Evolutionary conservation across 495 filamentous ascomycete genomes (phyloP).

Genomic region (Aspergillus conjunctus): DNA sequence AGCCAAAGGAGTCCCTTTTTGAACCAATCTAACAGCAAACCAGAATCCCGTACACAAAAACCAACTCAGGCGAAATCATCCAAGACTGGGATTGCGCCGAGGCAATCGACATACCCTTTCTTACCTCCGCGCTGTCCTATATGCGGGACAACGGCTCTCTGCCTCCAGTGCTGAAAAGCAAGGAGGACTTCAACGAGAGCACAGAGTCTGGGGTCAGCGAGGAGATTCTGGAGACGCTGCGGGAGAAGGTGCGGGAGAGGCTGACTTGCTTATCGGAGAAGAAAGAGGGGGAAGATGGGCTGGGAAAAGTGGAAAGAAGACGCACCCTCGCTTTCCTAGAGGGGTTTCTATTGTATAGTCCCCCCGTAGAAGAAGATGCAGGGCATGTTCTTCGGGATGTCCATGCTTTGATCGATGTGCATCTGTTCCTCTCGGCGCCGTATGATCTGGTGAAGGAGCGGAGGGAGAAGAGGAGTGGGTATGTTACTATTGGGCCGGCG

Average conservation of each 20-base stretch:
- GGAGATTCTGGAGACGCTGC: slow-evolving; percentile 10
- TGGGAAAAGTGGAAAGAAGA: slow-evolving; percentile 34
- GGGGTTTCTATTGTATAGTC: slow-evolving; percentile 79
- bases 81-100: slow-evolving; percentile 87
- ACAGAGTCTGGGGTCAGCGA: slow-evolving; percentile 52
- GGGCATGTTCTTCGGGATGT: slow-evolving; percentile 37
- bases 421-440: slow-evolving; percentile 70
- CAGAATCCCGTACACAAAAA: slow-evolving; percentile 55
- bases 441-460: slow-evolving; percentile 62
- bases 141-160: slow-evolving; percentile 66
- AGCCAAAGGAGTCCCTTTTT: too few relatives aligned
- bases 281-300: neutral
- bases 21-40: neutral
- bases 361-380: slow-evolving; percentile 30
- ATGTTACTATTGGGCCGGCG: slow-evolving; percentile 72
- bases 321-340: slow-evolving; percentile 62
- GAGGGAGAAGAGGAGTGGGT: slow-evolving; percentile 73
- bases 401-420: slow-evolving; percentile 65
- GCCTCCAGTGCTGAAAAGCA: slow-evolving; percentile 65
- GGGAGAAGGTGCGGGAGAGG: neutral
- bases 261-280: slow-evolving; percentile 15
- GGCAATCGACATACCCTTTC: slow-evolving; percentile 66
- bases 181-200: slow-evolving; percentile 74
- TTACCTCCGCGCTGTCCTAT: slow-evolving; percentile 62
- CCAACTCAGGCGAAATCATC: slow-evolving; percentile 50